Percentiles rank a stretch among this genome's conserved stretches.
phyloP scores from a whole-genome alignment of 768 basidiomycete species.

The Trametes gibbosa region DNA sequence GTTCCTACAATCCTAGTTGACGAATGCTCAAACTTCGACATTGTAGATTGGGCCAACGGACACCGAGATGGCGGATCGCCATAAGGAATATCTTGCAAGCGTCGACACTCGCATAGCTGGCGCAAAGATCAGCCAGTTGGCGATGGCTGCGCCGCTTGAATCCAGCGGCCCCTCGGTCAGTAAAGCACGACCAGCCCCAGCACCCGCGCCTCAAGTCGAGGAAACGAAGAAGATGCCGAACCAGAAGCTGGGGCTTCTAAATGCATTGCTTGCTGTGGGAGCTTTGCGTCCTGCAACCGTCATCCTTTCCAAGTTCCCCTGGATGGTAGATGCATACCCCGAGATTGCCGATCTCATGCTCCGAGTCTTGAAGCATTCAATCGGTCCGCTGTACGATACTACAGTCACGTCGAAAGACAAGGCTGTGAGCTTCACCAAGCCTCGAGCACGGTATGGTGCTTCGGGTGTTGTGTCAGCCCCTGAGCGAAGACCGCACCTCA shows the following conservation, averaged over 20 bases:
- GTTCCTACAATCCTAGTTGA: background rate
- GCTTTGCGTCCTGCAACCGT: conserved; percentile 75
- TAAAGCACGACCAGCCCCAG: conserved; percentile 38
- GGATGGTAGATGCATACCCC: conserved; percentile 77
- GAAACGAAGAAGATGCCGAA: conserved; percentile 48
- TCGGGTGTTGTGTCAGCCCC: conserved; percentile 52
- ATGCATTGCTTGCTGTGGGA: conserved; percentile 83
- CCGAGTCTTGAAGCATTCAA: conserved; percentile 66
- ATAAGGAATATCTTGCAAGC: conserved; percentile 61
- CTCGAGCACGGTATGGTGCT: conserved; percentile 62
- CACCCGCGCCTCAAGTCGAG: conserved; percentile 36
- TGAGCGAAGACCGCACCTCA: conserved; percentile 63
- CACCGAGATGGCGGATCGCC: conserved; percentile 65
- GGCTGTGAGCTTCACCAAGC: conserved; percentile 58
- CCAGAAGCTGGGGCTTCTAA: conserved; percentile 78
- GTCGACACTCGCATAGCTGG: conserved; percentile 63
- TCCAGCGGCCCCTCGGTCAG: conserved; percentile 40
- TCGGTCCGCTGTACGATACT: conserved; percentile 63
- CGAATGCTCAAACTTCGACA: background rate
- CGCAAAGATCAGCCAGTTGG: conserved; percentile 72
- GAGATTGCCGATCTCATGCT: conserved; percentile 87
- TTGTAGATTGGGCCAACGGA: conserved; percentile 72
- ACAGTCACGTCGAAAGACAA: conserved; percentile 53
- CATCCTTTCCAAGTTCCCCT: conserved; percentile 79
- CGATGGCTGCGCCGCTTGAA: conserved; percentile 82